phyloP scores from a whole-genome alignment of 2,329 filamentous ascomycete genomes.

The Lasiodiplodia sp. region DNA sequence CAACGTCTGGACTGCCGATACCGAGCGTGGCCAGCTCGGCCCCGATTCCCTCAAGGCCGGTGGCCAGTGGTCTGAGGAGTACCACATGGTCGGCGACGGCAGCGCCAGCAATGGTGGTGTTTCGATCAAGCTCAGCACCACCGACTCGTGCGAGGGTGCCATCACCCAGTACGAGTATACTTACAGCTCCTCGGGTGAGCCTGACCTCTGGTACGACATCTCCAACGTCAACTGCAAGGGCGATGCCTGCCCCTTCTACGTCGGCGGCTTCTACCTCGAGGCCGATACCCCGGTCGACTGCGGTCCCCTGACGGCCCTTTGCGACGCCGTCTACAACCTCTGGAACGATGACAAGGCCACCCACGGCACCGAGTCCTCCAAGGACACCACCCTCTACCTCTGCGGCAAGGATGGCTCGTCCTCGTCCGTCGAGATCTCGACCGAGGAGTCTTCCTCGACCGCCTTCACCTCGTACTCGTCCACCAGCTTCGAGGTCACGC shows the following conservation, averaged over 20 bases:
- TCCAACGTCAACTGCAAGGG: constrained; percentile 31
- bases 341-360: constrained; percentile 44
- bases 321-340: constrained; percentile 38
- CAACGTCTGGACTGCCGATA: constrained; percentile 48
- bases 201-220: constrained; percentile 41
- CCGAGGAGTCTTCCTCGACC: constrained; percentile 25
- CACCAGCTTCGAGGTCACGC: constrained; percentile 31
- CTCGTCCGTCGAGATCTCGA: constrained; percentile 11
- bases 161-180: constrained; percentile 51
- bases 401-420: constrained; percentile 27
- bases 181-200: constrained; percentile 41
- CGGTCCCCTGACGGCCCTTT: constrained; percentile 47
- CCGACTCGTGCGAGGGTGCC: constrained; percentile 38
- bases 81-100: constrained; percentile 45
- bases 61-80: constrained; percentile 35
- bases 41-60: constrained; percentile 39
- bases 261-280: constrained; percentile 29
- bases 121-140: constrained; percentile 51
- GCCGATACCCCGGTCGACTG: constrained; percentile 38
- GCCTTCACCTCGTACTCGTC: constrained; percentile 30
- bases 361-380: constrained; percentile 32
- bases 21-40: constrained; percentile 38
- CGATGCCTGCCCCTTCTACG: constrained; percentile 32
- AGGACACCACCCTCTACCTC: constrained; percentile 31
- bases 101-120: constrained; percentile 38